Evolutionary conservation across 495 filamentous ascomycete species (phyloP), one percentile per base, ranked within the genome.

Genomic region (Hypoxylon trugodes): DNA sequence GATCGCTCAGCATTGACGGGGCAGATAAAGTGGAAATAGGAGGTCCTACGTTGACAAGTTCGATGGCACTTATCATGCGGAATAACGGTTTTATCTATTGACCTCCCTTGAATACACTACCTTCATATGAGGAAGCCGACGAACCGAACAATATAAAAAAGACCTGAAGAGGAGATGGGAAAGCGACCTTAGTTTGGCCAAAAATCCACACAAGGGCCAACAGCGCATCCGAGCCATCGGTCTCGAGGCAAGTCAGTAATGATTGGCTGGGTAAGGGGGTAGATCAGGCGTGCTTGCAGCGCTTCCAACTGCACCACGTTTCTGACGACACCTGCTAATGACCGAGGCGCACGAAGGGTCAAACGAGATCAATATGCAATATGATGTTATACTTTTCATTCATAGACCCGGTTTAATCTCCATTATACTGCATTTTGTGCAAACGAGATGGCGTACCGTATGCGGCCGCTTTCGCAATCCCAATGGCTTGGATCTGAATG

Each of bases 251-350:
- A 59, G 48, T 19, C 28, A 16, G 19, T 50, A 19, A 3, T 67
- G 64, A 72, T 72, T 72, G 70, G 68, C 32, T 46, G 42, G 50
- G 41, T 47, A 49, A 45, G 26, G 48, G 61, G 38, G 57, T 53
- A 59, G 59, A 69, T 67, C 66, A 72, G 69, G 69, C 69, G 66
- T 65, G 56, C 58, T 18, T 69, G 69, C 69, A 69, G 64, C 66
- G 59, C 66, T 56, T 53, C 56, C n/a, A 35, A 56, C 47, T 57
- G 57, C 58, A 46, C 65, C 51, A 69, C 63, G 63, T 59, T 56
- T 61, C 61, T 56, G 38, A 54, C 32, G 62, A 55, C n/a, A n/a
- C 50, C 53, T 54, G 46, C 50, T 53, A 21, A 45, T 43, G 52
- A 48, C 48, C 61, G 38, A 62, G 38, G 50, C 37, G 56, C 63